Evolutionary conservation across 1,284 basidiomycete species (phyloP).

Genomic region (Wolfiporia cocos): DNA sequence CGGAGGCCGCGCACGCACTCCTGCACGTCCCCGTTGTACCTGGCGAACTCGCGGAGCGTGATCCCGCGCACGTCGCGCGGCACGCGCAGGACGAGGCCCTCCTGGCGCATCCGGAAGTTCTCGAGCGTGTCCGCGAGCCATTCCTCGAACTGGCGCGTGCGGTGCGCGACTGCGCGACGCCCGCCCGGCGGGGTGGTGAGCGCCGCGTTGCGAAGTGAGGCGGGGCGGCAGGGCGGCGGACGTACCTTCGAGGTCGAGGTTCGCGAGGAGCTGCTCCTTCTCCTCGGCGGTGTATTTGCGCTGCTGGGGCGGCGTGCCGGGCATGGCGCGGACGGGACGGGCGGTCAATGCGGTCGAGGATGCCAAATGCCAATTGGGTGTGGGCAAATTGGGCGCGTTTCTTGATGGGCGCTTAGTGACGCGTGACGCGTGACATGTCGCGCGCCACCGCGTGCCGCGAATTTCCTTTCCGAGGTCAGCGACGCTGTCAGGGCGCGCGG

Average conservation of each 20-base stretch:
- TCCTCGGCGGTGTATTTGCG: conserved; percentile 52
- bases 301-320: conserved; percentile 5
- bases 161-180: conserved; percentile 50
- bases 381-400: too few species aligned
- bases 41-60: conserved; percentile 71
- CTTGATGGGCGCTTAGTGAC: too few species aligned
- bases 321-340: too few species aligned
- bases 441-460: too few species aligned
- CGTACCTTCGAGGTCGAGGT: conserved; percentile 74
- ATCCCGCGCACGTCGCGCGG: conserved; percentile 67
- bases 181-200: conserved; percentile 8
- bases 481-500: too few species aligned
- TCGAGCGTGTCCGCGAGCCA: conserved; percentile 66
- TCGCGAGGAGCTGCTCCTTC: conserved; percentile 66
- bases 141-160: conserved; percentile 61
- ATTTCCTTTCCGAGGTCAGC: too few species aligned
- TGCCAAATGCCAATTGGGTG: too few species aligned
- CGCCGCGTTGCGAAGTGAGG: conserved; percentile 4
- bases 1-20: conserved; percentile 59
- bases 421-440: too few species aligned
- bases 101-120: conserved; percentile 64
- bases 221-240: conserved; percentile 4
- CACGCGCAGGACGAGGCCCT: conserved; percentile 66
- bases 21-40: conserved; percentile 70
- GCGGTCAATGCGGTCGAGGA: too few species aligned